A percentile compares a stretch with the other conserved stretches of the same genome.
phyloP scores from a whole-genome alignment of 139 green algal genomes.

The Volvox africanus region DNA sequence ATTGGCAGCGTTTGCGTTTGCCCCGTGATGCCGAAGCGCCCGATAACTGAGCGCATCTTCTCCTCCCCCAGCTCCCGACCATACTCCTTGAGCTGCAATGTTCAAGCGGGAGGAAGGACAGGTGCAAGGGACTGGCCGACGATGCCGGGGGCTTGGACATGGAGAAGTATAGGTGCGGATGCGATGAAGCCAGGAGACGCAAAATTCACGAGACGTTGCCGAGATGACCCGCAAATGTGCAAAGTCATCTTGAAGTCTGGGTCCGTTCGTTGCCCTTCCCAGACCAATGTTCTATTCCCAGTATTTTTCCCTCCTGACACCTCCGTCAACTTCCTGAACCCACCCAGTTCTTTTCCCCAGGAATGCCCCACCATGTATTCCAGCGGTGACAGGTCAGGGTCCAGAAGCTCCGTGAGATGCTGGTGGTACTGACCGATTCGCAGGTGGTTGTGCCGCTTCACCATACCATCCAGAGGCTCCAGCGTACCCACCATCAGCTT shows the following conservation, averaged over 20 bases:
- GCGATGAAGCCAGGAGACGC: too few relatives aligned
- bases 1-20: conserved; percentile 82
- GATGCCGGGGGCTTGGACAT: too few relatives aligned
- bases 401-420: conserved; percentile 89
- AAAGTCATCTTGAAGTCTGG: too few relatives aligned
- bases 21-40: conserved; percentile 85
- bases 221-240: too few relatives aligned
- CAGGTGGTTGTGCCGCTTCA: conserved; percentile 96
- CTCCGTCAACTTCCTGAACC: neutral
- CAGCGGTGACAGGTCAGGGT: conserved; percentile 78
- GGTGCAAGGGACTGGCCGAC: too few relatives aligned
- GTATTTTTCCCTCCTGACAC: neutral
- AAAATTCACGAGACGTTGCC: too few relatives aligned
- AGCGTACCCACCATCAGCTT: conserved; percentile 98
- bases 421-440: conserved; percentile 85
- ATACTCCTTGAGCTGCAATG: conserved; percentile 70
- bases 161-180: too few relatives aligned
- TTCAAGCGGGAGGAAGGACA: neutral
- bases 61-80: conserved; percentile 66
- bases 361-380: conserved; percentile 80
- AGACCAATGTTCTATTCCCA: neutral
- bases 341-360: neutral
- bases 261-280: too few relatives aligned
- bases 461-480: conserved; percentile 89
- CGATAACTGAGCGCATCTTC: conserved; percentile 81